Evolutionary conservation across 176 grass and related monocot genomes (phyloP).

Genomic region (Secale cereale): DNA sequence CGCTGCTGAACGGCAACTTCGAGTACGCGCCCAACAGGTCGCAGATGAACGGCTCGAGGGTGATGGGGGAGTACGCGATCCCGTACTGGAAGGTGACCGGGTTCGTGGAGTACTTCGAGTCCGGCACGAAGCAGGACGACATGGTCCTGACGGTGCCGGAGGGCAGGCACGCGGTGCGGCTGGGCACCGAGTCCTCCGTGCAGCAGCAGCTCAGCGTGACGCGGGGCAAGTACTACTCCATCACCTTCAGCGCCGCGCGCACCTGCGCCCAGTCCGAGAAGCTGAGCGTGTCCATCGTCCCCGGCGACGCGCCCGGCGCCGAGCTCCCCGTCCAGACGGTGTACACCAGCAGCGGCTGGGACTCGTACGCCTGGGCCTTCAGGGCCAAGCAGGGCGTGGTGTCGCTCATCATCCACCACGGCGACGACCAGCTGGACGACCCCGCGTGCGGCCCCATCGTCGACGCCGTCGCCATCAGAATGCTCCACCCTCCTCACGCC

Average conservation of each 20-base stretch:
- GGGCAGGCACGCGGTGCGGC: constrained; percentile 38
- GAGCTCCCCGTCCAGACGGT: constrained; percentile 36
- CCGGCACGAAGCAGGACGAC: constrained; percentile 15
- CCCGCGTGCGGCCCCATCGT: constrained; percentile 40
- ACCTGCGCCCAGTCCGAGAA: constrained; percentile 40
- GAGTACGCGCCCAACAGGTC: constrained; percentile 19
- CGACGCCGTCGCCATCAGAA: constrained; percentile 29
- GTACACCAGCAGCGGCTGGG: constrained; percentile 45
- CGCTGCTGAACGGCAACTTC: constrained; percentile 43
- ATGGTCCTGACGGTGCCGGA: constrained; percentile 36
- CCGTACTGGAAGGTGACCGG: constrained; percentile 32
- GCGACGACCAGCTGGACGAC: constrained; percentile 28
- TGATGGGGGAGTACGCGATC: constrained; percentile 2
- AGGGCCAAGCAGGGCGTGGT: background rate
- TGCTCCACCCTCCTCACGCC: constrained; percentile 4
- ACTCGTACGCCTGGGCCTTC: constrained; percentile 47
- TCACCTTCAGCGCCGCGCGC: constrained; percentile 49
- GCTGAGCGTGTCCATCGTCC: constrained; percentile 35
- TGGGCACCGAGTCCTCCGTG: constrained; percentile 36
- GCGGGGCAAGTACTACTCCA: constrained; percentile 23
- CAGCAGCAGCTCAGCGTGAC: constrained; percentile 25
- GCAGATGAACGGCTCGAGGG: constrained; percentile 23
- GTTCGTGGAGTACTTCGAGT: constrained; percentile 42
- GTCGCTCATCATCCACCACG: constrained; percentile 32
- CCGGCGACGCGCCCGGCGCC: constrained; percentile 10